phyloP scores from a whole-genome alignment of 1,139 yeast species.

The Spathaspora jeffriesii region DNA sequence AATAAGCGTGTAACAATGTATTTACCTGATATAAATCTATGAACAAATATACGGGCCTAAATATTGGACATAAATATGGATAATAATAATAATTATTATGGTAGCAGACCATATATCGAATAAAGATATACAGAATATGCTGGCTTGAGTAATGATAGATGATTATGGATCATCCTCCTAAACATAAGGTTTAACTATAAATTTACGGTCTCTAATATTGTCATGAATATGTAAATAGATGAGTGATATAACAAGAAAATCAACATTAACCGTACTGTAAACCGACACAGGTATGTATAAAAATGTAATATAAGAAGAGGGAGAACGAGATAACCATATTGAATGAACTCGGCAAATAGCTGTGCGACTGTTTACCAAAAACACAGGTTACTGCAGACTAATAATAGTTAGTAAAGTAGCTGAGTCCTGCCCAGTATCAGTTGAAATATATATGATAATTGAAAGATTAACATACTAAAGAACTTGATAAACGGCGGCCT shows the following conservation, averaged over 20 bases:
- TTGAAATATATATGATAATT: not conserved
- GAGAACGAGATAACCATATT: conserved; percentile 6
- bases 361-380: conserved; percentile 3
- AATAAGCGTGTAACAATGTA: conserved; percentile 1
- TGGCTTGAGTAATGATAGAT: conserved; percentile 13
- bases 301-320: not conserved
- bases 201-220: conserved; percentile 11
- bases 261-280: conserved; percentile 6
- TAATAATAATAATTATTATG: conserved; percentile 1
- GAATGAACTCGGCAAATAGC: conserved; percentile 8
- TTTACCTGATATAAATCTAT: not conserved
- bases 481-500: not conserved
- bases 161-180: conserved; percentile 9
- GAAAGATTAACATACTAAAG: not conserved
- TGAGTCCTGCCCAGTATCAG: not conserved
- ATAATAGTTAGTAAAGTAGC: not conserved
- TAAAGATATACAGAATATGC: conserved; percentile 10
- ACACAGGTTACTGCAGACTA: not conserved
- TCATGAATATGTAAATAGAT: conserved; percentile 7
- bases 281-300: conserved; percentile 13
- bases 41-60: not conserved
- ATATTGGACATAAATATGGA: not conserved
- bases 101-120: conserved; percentile 12
- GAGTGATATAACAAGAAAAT: conserved; percentile 10
- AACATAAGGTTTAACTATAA: conserved; percentile 11